Percentiles rank a stretch among this genome's conserved stretches.
Evolutionary conservation across 305 asterid genomes (phyloP).

Genomic region (Fraxinus baroniana): DNA sequence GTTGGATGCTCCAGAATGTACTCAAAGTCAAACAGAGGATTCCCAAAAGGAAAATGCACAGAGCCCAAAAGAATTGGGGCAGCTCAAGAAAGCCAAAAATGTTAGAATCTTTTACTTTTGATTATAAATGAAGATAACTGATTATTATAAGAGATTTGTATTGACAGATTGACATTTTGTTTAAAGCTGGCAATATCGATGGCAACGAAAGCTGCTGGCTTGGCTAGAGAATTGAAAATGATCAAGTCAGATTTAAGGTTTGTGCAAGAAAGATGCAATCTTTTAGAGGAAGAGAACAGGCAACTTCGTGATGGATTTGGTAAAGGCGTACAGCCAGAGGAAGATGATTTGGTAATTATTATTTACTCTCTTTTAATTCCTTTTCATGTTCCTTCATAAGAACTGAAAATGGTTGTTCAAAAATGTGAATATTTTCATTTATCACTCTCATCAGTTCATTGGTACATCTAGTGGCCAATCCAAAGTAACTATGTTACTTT

Average conservation of each 20-base stretch:
- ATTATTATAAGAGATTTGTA: neutral
- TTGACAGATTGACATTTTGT: slow-evolving; percentile 9
- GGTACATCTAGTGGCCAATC: neutral
- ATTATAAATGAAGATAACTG: neutral
- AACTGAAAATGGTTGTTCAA: neutral
- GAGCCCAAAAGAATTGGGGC: slow-evolving; percentile 42
- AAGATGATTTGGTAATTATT: slow-evolving; percentile 73
- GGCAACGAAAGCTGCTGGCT: slow-evolving; percentile 81
- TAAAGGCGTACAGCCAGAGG: slow-evolving; percentile 58
- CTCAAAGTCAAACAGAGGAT: slow-evolving; percentile 40
- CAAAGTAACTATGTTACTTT: neutral
- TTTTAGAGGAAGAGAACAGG: slow-evolving; percentile 82
- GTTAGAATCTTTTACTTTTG: slow-evolving; percentile 38
- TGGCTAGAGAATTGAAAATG: slow-evolving; percentile 83
- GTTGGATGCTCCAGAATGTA: slow-evolving; percentile 40
- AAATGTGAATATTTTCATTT: neutral
- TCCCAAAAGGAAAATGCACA: slow-evolving; percentile 30
- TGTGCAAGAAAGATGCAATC: slow-evolving; percentile 70
- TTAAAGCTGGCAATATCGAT: slow-evolving; percentile 75
- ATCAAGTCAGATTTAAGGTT: slow-evolving; percentile 69
- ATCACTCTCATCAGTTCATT: neutral
- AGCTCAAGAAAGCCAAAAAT: slow-evolving; percentile 76
- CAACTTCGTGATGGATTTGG: slow-evolving; percentile 64
- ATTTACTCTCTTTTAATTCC: neutral
- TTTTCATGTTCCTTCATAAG: neutral